Evolutionary conservation across 1,284 basidiomycete genomes (phyloP).

Genomic region (Apiotrichum gamsii): DNA sequence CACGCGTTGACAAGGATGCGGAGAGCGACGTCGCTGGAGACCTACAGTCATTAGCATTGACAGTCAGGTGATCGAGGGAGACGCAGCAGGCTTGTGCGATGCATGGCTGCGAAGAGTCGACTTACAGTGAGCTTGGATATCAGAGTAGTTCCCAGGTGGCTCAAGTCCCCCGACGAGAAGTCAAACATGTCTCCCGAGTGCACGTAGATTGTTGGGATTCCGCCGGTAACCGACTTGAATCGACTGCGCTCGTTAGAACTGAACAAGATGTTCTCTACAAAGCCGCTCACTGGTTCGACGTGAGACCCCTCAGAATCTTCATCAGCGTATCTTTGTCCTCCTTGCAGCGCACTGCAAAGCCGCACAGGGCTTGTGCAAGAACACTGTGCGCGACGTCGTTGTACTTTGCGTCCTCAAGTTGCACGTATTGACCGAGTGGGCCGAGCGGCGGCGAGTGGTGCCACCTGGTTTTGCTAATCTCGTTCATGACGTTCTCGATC

Average conservation of each 20-base stretch:
- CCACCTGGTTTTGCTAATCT: conserved; percentile 60
- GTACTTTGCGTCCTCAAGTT: conserved; percentile 65
- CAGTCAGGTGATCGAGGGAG: too few relatives aligned
- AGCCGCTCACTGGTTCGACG: conserved; percentile 18
- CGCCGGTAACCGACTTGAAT: not conserved
- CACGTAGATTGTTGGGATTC: not conserved
- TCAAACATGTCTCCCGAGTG: conserved; percentile 64
- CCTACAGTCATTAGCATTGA: too few relatives aligned
- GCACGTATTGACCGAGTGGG: conserved; percentile 75
- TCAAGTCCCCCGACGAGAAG: conserved; percentile 59
- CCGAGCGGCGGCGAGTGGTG: conserved; percentile 69
- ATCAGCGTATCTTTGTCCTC: conserved; percentile 62
- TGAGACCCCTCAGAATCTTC: conserved; percentile 52
- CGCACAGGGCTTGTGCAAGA: conserved; percentile 59
- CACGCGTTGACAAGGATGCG: conserved; percentile 73
- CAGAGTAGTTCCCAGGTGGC: conserved; percentile 63
- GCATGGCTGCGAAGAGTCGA: not conserved
- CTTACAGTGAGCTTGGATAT: conserved; percentile 75
- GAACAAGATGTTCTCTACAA: too few relatives aligned
- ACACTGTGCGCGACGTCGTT: conserved; percentile 60
- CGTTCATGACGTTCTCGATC: conserved; percentile 49
- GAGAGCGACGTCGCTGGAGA: conserved; percentile 66
- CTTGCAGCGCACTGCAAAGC: conserved; percentile 71
- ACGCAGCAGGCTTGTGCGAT: too few relatives aligned
- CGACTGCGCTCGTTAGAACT: too few relatives aligned